phyloP scores from a whole-genome alignment of 2,329 filamentous ascomycete species.

The Neurospora sp. region DNA sequence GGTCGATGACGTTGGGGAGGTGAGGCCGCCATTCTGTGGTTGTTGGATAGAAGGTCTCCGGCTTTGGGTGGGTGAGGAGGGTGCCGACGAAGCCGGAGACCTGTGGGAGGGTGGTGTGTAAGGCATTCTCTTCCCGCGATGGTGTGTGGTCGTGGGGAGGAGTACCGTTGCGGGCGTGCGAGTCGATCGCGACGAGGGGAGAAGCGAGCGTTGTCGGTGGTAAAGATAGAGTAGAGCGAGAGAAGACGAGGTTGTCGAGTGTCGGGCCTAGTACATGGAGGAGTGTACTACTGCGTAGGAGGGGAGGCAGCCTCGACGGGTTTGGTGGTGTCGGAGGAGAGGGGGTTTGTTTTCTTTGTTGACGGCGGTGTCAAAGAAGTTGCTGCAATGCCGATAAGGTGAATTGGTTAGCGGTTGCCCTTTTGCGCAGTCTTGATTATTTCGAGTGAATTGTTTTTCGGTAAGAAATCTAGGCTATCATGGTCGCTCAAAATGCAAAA shows the following conservation, averaged over 20 bases:
- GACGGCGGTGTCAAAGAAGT: not conserved
- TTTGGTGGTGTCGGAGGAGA: not conserved
- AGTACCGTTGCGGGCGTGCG: not conserved
- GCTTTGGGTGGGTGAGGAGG: constrained; percentile 45
- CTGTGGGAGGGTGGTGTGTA: constrained; percentile 71
- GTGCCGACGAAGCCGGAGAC: constrained; percentile 50
- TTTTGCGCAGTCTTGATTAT: not conserved
- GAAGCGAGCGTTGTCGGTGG: not conserved
- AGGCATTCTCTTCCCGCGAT: constrained; percentile 49
- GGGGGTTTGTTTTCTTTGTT: not conserved
- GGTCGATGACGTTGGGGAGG: constrained; percentile 12
- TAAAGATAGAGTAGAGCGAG: not conserved
- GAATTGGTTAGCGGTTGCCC: not conserved
- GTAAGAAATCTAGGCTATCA: not conserved
- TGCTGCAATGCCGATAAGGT: not conserved
- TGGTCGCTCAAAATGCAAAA: not conserved
- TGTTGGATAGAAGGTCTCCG: constrained; percentile 47
- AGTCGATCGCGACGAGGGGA: not conserved
- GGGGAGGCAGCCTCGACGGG: not conserved
- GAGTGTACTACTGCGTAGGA: not conserved
- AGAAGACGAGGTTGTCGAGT: not conserved
- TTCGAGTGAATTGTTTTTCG: not conserved
- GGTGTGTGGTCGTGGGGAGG: not conserved
- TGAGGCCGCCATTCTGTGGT: constrained; percentile 19
- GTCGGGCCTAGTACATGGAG: not conserved